Percentiles rank a stretch among this genome's conserved stretches.
phyloP scores from a whole-genome alignment of 192 early-diverging fungal species.

The Coemansia sp. region DNA sequence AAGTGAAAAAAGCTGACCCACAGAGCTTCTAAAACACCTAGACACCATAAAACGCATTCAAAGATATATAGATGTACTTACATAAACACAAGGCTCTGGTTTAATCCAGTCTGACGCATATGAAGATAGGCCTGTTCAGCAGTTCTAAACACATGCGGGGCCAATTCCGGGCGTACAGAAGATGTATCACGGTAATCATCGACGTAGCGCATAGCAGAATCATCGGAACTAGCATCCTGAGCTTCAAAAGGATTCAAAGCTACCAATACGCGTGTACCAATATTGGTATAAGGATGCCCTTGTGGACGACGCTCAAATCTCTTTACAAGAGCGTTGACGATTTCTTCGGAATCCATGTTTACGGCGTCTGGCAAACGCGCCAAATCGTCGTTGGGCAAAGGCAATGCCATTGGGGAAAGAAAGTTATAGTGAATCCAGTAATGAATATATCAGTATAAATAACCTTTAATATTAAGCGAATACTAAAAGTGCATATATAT shows the following conservation, averaged over 20 bases:
- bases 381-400: conserved; percentile 37
- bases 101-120: conserved; percentile 66
- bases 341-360: conserved; percentile 38
- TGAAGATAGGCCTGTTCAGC: conserved; percentile 73
- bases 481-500: conserved; percentile 7
- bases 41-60: background rate
- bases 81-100: conserved; percentile 66
- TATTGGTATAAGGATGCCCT: conserved; percentile 62
- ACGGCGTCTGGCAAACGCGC: conserved; percentile 39
- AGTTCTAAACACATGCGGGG: conserved; percentile 67
- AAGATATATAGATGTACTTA: conserved; percentile 12
- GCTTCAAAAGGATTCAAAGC: conserved; percentile 65
- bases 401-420: conserved; percentile 34
- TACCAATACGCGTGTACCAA: conserved; percentile 66
- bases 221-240: conserved; percentile 55
- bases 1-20: no score
- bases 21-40: no score
- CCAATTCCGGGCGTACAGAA: conserved; percentile 33
- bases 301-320: conserved; percentile 46
- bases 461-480: background rate
- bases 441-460: conserved; percentile 2
- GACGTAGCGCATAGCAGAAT: conserved; percentile 68
- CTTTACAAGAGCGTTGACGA: conserved; percentile 43
- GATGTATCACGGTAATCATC: conserved; percentile 66
- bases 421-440: no score